Conservation (phyloP, 768 basidiomycete species). For the Trametes maxima region DNA sequence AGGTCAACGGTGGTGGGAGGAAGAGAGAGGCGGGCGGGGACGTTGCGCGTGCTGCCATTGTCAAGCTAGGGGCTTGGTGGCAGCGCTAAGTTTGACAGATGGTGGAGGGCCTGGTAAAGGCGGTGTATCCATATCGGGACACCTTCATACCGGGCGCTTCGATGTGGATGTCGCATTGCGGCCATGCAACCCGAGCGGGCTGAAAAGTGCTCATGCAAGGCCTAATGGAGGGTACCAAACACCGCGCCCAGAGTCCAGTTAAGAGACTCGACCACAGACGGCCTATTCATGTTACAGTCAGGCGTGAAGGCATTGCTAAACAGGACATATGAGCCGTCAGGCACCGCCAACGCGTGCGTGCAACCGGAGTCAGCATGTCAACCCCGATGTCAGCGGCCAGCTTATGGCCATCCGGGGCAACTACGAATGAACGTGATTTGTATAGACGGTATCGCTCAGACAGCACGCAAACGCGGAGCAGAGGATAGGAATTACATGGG, state of each 20-base stretch:
- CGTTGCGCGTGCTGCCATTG: neutral
- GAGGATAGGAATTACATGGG: conserved; percentile 14
- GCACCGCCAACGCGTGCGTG: no score
- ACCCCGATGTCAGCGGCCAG: no score
- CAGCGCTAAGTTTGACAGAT: conserved; percentile 15
- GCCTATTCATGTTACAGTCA: no score
- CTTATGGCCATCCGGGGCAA: neutral
- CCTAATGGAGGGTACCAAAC: no score
- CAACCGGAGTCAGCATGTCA: no score
- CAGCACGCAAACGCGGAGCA: neutral
- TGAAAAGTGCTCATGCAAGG: no score
- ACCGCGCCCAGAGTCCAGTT: no score
- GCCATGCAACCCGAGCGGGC: no score
- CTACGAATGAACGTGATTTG: conserved; percentile 12
- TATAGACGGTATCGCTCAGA: conserved; percentile 7
- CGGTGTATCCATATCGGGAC: conserved; percentile 5
- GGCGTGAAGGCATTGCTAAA: no score
- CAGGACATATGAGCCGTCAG: no score
- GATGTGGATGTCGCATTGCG: no score
- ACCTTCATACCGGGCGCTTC: neutral
- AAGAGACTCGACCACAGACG: no score
- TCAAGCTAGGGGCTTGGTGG: conserved; percentile 4
- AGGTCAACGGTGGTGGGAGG: neutral
- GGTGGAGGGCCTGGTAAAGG: conserved; percentile 2
- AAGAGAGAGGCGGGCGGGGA: neutral